These are phyloP conservation scores for Circinella minor DNA, from an alignment of 371 early-diverging fungal genomes.

Conservation along the genomic window DNA sequence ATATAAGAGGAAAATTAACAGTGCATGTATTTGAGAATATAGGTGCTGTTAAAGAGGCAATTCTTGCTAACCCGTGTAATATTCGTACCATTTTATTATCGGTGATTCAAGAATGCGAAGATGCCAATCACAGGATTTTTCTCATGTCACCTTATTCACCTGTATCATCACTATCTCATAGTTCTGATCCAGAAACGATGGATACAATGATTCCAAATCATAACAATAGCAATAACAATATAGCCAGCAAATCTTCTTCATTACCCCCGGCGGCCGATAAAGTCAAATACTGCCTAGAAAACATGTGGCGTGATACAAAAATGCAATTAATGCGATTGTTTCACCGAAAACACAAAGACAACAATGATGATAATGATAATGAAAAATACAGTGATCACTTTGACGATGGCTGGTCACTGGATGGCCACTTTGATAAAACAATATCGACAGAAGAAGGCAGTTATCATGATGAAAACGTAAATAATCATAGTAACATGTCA, in stretches of 20 bases:
- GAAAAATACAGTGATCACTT: too few species aligned
- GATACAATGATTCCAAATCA: background rate
- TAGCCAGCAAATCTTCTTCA: background rate
- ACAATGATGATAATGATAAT: constrained; percentile 7
- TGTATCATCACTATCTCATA: background rate
- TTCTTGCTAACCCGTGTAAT: constrained; percentile 33
- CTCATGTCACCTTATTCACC: constrained; percentile 17
- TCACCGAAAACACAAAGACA: constrained; percentile 8
- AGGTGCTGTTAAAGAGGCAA: constrained; percentile 38
- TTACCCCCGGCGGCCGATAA: background rate
- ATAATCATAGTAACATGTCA: background rate
- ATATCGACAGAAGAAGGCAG: too few species aligned
- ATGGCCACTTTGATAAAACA: constrained; percentile 4
- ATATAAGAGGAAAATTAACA: background rate
- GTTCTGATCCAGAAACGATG: background rate
- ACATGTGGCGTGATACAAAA: constrained; percentile 7
- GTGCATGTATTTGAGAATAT: background rate
- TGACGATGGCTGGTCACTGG: background rate
- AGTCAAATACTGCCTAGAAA: constrained; percentile 7
- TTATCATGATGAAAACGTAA: too few species aligned
- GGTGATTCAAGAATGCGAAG: constrained; percentile 42
- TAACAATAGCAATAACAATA: background rate
- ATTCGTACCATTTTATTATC: constrained; percentile 28
- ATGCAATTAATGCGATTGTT: constrained; percentile 5
- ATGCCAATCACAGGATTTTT: constrained; percentile 31